Evolutionary conservation across 345 rosid species (phyloP).

Genomic region (Salix dunnii): DNA sequence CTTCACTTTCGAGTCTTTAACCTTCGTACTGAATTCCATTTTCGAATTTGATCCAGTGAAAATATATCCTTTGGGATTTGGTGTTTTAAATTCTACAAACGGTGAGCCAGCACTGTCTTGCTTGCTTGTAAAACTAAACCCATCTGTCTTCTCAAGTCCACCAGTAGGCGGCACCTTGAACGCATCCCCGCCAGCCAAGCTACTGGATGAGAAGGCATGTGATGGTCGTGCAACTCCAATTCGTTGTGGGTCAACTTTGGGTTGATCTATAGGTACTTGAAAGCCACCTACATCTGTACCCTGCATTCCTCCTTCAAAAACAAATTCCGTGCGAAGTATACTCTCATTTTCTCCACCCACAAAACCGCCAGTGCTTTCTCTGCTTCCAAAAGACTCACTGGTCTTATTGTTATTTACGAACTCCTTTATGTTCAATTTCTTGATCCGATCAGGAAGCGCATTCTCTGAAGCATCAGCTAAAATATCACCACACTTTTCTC

Average conservation of each 20-base stretch:
- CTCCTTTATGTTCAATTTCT: slow-evolving; percentile 44
- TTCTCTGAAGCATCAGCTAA: slow-evolving; percentile 27
- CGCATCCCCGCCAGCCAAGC: slow-evolving; percentile 15
- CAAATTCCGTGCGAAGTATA: slow-evolving; percentile 30
- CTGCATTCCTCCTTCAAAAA: slow-evolving; percentile 33
- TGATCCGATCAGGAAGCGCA: slow-evolving; percentile 43
- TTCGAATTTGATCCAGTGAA: slow-evolving; percentile 46
- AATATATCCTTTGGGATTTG: slow-evolving; percentile 37
- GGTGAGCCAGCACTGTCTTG: slow-evolving; percentile 26
- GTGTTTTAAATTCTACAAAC: slow-evolving; percentile 55
- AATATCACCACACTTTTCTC: slow-evolving; percentile 16
- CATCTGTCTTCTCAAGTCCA: slow-evolving; percentile 27
- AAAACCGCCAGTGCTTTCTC: slow-evolving; percentile 18
- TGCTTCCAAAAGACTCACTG: slow-evolving; percentile 15
- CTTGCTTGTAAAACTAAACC: slow-evolving; percentile 36
- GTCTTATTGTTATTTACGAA: slow-evolving; percentile 12
- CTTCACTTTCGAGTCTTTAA: slow-evolving; percentile 40
- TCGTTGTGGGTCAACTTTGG: slow-evolving; percentile 9
- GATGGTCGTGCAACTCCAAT: slow-evolving; percentile 20
- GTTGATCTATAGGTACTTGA: slow-evolving; percentile 29
- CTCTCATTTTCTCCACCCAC: slow-evolving; percentile 41
- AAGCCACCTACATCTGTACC: slow-evolving; percentile 21
- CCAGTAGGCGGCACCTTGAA: slow-evolving; percentile 23
- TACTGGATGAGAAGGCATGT: slow-evolving; percentile 24
- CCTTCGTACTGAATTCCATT: slow-evolving; percentile 57